Evolutionary conservation across 352 stramenopile species (phyloP).

Genomic region (Globisporangium okanoganense): DNA sequence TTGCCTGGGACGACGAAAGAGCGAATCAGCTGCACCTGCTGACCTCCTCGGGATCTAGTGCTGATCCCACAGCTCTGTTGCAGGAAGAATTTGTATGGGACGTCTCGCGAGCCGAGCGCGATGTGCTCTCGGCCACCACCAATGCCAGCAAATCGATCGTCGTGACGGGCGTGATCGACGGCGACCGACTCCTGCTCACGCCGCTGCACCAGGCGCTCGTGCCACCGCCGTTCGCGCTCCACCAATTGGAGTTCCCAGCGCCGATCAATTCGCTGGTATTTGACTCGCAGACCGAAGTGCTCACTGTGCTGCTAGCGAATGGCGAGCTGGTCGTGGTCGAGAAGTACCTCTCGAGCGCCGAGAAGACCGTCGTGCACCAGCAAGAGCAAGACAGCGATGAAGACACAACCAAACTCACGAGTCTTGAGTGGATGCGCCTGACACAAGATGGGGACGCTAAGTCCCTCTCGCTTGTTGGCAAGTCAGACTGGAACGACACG

Average conservation of each 20-base stretch:
- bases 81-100: conserved; percentile 61
- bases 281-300: conserved; percentile 31
- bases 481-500: conserved; percentile 26
- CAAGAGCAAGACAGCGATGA: background rate
- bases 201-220: conserved; percentile 62
- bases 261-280: conserved; percentile 58
- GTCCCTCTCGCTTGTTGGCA: conserved; percentile 27
- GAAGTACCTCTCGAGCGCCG: conserved; percentile 28
- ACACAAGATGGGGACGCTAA: background rate
- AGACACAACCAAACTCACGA: conserved; percentile 13
- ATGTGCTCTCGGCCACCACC: conserved; percentile 2
- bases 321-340: conserved; percentile 39
- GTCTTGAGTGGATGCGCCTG: conserved; percentile 33
- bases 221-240: conserved; percentile 58
- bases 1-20: conserved; percentile 57
- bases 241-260: conserved; percentile 31
- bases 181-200: conserved; percentile 55
- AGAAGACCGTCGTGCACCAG: background rate
- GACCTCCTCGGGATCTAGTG: conserved; percentile 7
- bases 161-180: conserved; percentile 57
- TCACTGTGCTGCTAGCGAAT: conserved; percentile 39
- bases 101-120: conserved; percentile 19
- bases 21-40: conserved; percentile 38
- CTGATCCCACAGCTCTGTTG: conserved; percentile 26
- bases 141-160: conserved; percentile 26